Percentiles rank a stretch among this genome's conserved stretches.
These are phyloP conservation scores for Adansonia gregorii DNA, from an alignment of 441 rosid species.

Conservation along the genomic window DNA sequence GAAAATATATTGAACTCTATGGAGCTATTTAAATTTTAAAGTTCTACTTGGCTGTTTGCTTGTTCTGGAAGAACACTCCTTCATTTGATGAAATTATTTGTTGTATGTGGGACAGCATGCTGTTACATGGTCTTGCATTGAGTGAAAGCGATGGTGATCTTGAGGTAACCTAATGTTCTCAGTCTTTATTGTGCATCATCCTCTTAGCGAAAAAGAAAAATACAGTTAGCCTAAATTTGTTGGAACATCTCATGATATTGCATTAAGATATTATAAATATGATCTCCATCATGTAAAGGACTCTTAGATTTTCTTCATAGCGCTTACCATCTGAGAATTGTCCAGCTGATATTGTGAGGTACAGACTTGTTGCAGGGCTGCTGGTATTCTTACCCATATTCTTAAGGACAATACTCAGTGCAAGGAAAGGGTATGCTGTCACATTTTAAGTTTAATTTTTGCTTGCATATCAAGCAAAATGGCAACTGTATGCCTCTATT, in stretches of 20 bases:
- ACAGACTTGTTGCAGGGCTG: slow-evolving; percentile 97
- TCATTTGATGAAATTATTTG: slow-evolving; percentile 19
- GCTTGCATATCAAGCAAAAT: neutral
- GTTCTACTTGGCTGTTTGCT: neutral
- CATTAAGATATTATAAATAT: neutral
- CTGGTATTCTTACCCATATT: slow-evolving; percentile 87
- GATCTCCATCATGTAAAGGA: slow-evolving; percentile 15
- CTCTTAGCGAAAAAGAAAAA: slow-evolving; percentile 20
- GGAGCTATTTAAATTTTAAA: slow-evolving; percentile 24
- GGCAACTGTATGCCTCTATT: slow-evolving; percentile 7
- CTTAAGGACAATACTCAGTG: slow-evolving; percentile 76
- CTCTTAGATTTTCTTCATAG: slow-evolving; percentile 23
- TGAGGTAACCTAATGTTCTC: slow-evolving; percentile 61
- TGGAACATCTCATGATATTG: slow-evolving; percentile 21
- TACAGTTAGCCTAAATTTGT: slow-evolving; percentile 12
- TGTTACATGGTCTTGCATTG: slow-evolving; percentile 83
- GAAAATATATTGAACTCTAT: slow-evolving; percentile 3
- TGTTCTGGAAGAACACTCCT: neutral
- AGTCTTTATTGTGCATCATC: slow-evolving; percentile 5
- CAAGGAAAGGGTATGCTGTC: slow-evolving; percentile 80
- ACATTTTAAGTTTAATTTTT: slow-evolving; percentile 19
- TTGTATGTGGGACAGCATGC: slow-evolving; percentile 66
- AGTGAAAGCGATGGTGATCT: slow-evolving; percentile 91
- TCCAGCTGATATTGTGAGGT: slow-evolving; percentile 38
- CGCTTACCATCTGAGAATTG: slow-evolving; percentile 26